Percentiles rank a stretch among this genome's conserved stretches.
Conservation (phyloP, 148 eudicot genomes). For the Cornus suecica region DNA sequence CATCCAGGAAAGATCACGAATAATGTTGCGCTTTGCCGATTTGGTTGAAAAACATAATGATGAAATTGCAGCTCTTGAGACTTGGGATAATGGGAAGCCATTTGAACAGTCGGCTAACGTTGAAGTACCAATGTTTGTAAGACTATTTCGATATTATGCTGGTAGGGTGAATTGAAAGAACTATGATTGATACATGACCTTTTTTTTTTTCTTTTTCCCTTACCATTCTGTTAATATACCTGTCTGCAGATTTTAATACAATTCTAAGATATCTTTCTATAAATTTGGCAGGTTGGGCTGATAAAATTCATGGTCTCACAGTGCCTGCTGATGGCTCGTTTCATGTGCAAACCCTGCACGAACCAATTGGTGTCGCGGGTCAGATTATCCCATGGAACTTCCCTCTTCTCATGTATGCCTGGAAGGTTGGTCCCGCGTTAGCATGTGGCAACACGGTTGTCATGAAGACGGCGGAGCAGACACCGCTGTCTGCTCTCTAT, state of each 20-base stretch:
- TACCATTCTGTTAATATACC: neutral
- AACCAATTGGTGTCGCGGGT: conserved; percentile 61
- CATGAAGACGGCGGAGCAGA: conserved; percentile 60
- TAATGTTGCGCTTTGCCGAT: conserved; percentile 54
- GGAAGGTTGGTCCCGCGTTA: conserved; percentile 72
- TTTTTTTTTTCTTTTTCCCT: no score
- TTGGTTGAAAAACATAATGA: conserved; percentile 56
- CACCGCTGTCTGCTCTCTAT: conserved; percentile 57
- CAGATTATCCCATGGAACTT: conserved; percentile 76
- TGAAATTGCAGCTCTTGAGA: conserved; percentile 61
- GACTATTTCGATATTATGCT: conserved; percentile 58
- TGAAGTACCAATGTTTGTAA: conserved; percentile 58
- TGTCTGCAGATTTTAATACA: neutral
- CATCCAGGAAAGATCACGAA: conserved; percentile 47
- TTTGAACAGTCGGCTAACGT: conserved; percentile 46
- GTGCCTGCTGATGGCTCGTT: conserved; percentile 55
- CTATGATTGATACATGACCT: neutral
- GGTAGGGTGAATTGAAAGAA: conserved; percentile 27
- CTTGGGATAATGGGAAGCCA: conserved; percentile 68
- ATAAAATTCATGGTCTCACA: conserved; percentile 70
- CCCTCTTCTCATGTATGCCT: conserved; percentile 62
- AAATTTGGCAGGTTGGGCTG: conserved; percentile 54
- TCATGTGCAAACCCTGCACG: conserved; percentile 51
- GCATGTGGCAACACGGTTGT: conserved; percentile 59
- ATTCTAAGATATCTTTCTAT: neutral